Conservation (phyloP, 176 grass and related monocot genomes). For the Saccharum officinarum region DNA sequence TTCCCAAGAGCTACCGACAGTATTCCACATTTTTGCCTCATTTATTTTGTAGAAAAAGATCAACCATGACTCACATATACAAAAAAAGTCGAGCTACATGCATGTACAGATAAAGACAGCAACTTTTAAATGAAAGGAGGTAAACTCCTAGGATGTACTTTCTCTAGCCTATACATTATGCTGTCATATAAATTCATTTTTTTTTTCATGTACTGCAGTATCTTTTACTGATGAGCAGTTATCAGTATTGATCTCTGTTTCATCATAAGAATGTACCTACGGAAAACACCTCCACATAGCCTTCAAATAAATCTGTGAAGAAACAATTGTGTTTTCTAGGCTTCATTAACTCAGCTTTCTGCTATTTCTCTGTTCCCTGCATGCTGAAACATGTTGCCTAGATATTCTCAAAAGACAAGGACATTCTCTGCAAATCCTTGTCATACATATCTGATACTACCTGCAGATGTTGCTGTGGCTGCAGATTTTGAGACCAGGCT, state of each 20-base stretch:
- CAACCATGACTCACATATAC: slow-evolving; percentile 24
- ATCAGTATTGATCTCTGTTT: slow-evolving; percentile 30
- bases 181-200: slow-evolving; percentile 28
- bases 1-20: slow-evolving; percentile 24
- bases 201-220: not conserved
- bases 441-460: slow-evolving; percentile 45
- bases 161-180: slow-evolving; percentile 39
- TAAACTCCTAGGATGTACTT: slow-evolving; percentile 34
- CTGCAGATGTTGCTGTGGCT: slow-evolving; percentile 40
- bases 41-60: slow-evolving; percentile 43
- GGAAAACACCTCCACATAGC: slow-evolving; percentile 14
- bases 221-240: slow-evolving; percentile 28
- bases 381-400: slow-evolving; percentile 33
- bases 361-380: slow-evolving; percentile 26
- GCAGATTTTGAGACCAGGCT: slow-evolving; percentile 42
- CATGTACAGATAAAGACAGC: slow-evolving; percentile 39
- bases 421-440: slow-evolving; percentile 61
- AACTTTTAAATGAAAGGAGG: slow-evolving; percentile 32
- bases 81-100: slow-evolving; percentile 34
- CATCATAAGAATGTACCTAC: slow-evolving; percentile 35
- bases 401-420: slow-evolving; percentile 49
- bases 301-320: slow-evolving; percentile 38
- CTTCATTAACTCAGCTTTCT: slow-evolving; percentile 29
- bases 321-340: slow-evolving; percentile 29
- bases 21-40: slow-evolving; percentile 25